Base-by-base conservation (phyloP, 2,329 filamentous ascomycete genomes). In the Calonectria pseudoreteaudii region DNA sequence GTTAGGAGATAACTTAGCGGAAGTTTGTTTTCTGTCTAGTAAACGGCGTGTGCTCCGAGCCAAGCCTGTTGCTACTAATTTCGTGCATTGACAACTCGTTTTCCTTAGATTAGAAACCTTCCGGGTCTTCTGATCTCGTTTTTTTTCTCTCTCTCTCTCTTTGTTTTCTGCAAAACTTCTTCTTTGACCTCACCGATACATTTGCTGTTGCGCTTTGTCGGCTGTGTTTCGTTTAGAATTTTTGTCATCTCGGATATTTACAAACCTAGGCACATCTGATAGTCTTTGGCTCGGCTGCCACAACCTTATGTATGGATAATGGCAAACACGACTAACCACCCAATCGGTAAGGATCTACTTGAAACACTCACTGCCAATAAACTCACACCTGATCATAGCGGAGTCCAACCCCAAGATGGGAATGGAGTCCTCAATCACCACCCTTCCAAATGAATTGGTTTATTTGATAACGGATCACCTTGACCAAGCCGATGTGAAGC, bases 381-480 rank as follows among this genome's bases (percentile, higher is more conserved):
- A 16, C 56, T 62, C 56, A 60, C n/a, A 13, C 23, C 14, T 4
- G n/a, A 41, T 28, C 18, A 18, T 23, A 62, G 56, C 23, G 34
- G 23, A 13, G 13, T 38, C 34, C 26, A 62, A 30, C 31, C 4
- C 36, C 23, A 10, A 20, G 13, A 11, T 18, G 14, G 14, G 23
- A 62, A 62, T 62, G 56, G 23, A 41, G 23, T 41, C 6, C 11
- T 62, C 9, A 9, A 62, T 68, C 23, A 36, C 7, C 53, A 18
- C 34, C 8, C 11, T 69, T 28, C 67, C 67, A n/a, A 62, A 60
- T 36, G 67, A 69, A 20, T 14, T 69, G n/a, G 26, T 69, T 44
- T 44, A 28, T 26, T n/a, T 69, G 41, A 52, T 69, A 18, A 28
- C 44, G 28, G 23, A 52, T 14, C 28, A 69, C 53, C 56, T 69